Conservation (phyloP, 768 basidiomycete genomes). For the Pleurotus cornucopiae region DNA sequence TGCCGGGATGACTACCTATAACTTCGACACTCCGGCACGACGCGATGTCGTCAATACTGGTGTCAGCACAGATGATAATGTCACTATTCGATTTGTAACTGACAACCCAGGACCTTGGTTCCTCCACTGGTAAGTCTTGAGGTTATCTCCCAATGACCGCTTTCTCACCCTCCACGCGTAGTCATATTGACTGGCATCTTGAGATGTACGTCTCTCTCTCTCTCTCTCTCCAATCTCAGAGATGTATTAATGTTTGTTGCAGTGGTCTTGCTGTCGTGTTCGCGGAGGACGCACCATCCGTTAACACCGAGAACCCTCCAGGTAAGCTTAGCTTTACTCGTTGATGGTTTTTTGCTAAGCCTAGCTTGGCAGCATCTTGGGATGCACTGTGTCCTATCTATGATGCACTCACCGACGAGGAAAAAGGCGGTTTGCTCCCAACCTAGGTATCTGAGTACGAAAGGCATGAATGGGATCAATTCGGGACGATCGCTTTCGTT, state of each 20-base stretch:
- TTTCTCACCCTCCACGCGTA: slow-evolving; percentile 11
- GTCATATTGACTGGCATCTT: slow-evolving; percentile 22
- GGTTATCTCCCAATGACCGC: not conserved
- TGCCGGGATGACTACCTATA: slow-evolving; percentile 30
- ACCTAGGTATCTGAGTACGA: too few relatives aligned
- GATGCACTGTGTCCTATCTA: slow-evolving; percentile 26
- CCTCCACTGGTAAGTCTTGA: slow-evolving; percentile 28
- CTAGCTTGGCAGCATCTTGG: slow-evolving; percentile 16
- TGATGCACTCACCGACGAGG: slow-evolving; percentile 10
- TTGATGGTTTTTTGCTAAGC: not conserved
- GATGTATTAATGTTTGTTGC: not conserved
- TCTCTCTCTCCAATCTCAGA: not conserved
- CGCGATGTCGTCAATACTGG: slow-evolving; percentile 33
- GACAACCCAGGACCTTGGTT: slow-evolving; percentile 51
- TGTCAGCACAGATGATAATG: slow-evolving; percentile 23
- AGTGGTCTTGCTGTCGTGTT: slow-evolving; percentile 24
- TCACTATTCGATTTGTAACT: slow-evolving; percentile 45
- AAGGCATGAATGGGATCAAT: too few relatives aligned
- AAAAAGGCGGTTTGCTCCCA: slow-evolving; percentile 2
- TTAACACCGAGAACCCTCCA: slow-evolving; percentile 12
- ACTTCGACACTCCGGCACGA: slow-evolving; percentile 34
- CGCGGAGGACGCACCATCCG: slow-evolving; percentile 18
- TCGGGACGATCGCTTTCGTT: too few relatives aligned
- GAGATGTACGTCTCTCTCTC: slow-evolving; percentile 24
- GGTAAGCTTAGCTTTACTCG: slow-evolving; percentile 11